A percentile compares a stretch with the other conserved stretches of the same genome.
These are phyloP conservation scores for Drosera capensis DNA, from an alignment of 148 eudicot species.

Conservation along the genomic window DNA sequence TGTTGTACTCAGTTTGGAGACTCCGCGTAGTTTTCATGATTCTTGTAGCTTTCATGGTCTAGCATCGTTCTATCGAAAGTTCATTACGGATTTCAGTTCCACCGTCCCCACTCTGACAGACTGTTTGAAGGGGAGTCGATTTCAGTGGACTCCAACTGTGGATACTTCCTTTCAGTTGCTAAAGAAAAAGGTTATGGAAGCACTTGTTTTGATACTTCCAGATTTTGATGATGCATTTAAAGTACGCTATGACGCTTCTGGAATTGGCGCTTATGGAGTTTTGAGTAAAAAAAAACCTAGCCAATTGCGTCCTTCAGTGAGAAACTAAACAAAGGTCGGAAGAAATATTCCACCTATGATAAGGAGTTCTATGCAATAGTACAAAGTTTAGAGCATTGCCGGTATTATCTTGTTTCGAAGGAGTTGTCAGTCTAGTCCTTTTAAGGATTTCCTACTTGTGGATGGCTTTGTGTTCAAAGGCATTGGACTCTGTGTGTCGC, in stretches of 20 bases:
- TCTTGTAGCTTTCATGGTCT: not conserved
- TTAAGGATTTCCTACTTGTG: too few relatives aligned
- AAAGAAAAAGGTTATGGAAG: not conserved
- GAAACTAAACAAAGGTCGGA: not conserved
- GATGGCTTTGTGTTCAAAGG: too few relatives aligned
- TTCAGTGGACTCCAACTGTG: not conserved
- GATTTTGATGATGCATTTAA: not conserved
- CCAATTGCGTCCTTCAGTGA: not conserved
- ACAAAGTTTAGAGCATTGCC: not conserved
- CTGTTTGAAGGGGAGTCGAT: not conserved
- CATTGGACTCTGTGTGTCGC: too few relatives aligned
- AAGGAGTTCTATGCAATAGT: constrained; percentile 4
- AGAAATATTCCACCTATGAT: constrained; percentile 2
- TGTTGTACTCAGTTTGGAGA: not conserved
- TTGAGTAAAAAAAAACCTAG: not conserved
- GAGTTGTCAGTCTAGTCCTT: too few relatives aligned
- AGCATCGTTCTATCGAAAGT: not conserved
- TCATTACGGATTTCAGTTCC: not conserved
- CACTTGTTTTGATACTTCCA: not conserved
- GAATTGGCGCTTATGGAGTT: not conserved
- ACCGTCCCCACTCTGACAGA: constrained; percentile 1
- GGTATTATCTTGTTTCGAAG: not conserved
- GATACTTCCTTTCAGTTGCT: not conserved
- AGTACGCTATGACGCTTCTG: not conserved
- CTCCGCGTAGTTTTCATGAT: too few relatives aligned